These are phyloP conservation scores for Phialophora verrucosa DNA, from an alignment of 2,329 filamentous ascomycete species.

Conservation along the genomic window DNA sequence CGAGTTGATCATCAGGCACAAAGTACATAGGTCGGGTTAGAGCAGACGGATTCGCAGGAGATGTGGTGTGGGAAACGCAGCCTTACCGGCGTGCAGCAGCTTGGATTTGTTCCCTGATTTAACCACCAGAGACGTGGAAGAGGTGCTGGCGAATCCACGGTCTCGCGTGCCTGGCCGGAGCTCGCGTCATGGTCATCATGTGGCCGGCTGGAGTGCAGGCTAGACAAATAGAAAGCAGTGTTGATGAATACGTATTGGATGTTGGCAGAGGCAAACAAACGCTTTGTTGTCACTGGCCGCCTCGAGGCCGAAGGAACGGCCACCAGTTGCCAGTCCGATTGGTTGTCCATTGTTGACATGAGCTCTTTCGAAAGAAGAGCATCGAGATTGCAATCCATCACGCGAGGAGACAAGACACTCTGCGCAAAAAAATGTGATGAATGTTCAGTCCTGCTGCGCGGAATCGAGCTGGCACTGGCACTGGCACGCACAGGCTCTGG, in stretches of 20 bases:
- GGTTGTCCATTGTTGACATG: slow-evolving; percentile 15
- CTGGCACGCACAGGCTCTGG: background rate
- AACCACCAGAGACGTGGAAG: slow-evolving; percentile 2
- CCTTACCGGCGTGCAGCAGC: background rate
- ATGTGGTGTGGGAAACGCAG: slow-evolving; percentile 1
- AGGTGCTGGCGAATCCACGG: slow-evolving; percentile 2
- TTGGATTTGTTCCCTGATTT: slow-evolving; percentile 1
- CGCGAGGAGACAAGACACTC: background rate
- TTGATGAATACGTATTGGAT: slow-evolving; percentile 9
- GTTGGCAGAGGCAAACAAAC: slow-evolving; percentile 10
- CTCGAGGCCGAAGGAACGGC: slow-evolving; percentile 4
- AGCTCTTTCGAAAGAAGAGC: background rate
- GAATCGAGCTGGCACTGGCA: too few relatives aligned
- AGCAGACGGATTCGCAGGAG: slow-evolving; percentile 1
- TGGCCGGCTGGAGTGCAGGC: slow-evolving; percentile 5
- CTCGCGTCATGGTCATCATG: slow-evolving; percentile 10
- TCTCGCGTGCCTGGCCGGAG: background rate
- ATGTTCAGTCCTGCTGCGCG: background rate
- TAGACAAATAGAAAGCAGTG: slow-evolving; percentile 12
- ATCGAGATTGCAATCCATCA: slow-evolving; percentile 12
- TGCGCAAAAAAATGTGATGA: slow-evolving; percentile 8
- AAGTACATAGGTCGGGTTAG: background rate
- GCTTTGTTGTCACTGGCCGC: slow-evolving; percentile 16
- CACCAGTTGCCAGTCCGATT: slow-evolving; percentile 9
- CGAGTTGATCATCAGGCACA: slow-evolving; percentile 15